phyloP scores from a whole-genome alignment of 371 early-diverging fungal genomes.

The Apophysomyces trapeziformis region DNA sequence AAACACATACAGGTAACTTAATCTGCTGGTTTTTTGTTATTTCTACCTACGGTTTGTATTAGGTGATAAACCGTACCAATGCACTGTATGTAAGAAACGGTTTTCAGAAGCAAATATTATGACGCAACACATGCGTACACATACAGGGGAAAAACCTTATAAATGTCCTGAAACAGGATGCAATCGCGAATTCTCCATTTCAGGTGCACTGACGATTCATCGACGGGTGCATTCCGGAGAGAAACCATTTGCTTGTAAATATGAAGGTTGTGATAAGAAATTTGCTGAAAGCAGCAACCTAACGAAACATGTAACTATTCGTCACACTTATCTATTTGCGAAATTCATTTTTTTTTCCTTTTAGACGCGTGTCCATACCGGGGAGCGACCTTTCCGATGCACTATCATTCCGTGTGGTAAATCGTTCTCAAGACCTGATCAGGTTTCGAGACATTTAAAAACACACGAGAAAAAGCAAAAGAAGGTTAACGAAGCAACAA shows the following conservation, averaged over 20 bases:
- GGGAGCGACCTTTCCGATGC: conserved; percentile 70
- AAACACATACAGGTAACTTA: conserved; percentile 68
- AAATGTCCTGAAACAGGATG: conserved; percentile 74
- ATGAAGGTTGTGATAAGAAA: conserved; percentile 70
- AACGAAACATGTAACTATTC: conserved; percentile 69
- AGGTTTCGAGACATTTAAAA: conserved; percentile 60
- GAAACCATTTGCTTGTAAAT: conserved; percentile 78
- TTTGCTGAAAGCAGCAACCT: conserved; percentile 82
- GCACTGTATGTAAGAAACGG: conserved; percentile 76
- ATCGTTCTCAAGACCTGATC: conserved; percentile 74
- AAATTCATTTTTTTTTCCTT: too few species aligned
- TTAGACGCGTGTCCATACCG: conserved; percentile 70
- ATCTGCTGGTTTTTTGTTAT: conserved; percentile 1
- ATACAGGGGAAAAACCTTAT: conserved; percentile 90
- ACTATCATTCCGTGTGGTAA: conserved; percentile 66
- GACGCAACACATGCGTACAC: conserved; percentile 82
- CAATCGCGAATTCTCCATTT: conserved; percentile 73
- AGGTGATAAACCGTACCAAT: conserved; percentile 87
- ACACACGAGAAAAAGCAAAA: conserved; percentile 31
- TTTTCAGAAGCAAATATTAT: conserved; percentile 84
- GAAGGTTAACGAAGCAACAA: not conserved
- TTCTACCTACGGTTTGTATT: conserved; percentile 20
- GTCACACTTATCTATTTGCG: not conserved
- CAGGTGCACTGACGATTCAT: conserved; percentile 75
- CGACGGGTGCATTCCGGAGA: conserved; percentile 71